Conservation (phyloP, 768 basidiomycete species). For the Cystobasidiopsis lactophilus region DNA sequence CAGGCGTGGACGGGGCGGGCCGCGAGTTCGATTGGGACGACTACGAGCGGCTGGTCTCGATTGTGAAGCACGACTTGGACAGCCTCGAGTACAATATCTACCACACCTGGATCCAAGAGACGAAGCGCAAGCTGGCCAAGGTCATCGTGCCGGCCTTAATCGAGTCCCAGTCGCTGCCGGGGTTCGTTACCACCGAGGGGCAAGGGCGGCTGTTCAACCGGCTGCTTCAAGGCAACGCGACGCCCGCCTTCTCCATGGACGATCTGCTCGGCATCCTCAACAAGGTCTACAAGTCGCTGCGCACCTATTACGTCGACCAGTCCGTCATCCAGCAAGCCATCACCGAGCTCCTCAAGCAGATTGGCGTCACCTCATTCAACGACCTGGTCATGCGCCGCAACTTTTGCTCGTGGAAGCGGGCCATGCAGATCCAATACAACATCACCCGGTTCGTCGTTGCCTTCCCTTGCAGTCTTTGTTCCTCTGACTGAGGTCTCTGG, state of each 20-base stretch:
- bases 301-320: conserved; percentile 97
- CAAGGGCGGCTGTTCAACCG: conserved; percentile 84
- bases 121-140: conserved; percentile 83
- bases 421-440: conserved; percentile 99
- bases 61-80: conserved; percentile 96
- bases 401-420: conserved; percentile 99
- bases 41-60: conserved; percentile 87
- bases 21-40: conserved; percentile 90
- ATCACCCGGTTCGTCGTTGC: conserved; percentile 36
- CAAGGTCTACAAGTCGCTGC: conserved; percentile 94
- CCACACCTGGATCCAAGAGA: conserved; percentile 97
- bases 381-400: conserved; percentile 95
- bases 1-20: conserved; percentile 75
- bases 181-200: conserved; percentile 87
- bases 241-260: conserved; percentile 93
- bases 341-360: conserved; percentile 80
- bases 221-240: conserved; percentile 58
- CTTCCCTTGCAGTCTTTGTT: background rate
- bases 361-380: conserved; percentile 93
- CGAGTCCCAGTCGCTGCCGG: conserved; percentile 90
- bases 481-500: conserved; percentile 1
- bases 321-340: conserved; percentile 85
- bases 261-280: conserved; percentile 89
- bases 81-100: conserved; percentile 98
- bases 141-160: conserved; percentile 99